Conservation (phyloP, 345 rosid species). For the Limnanthes douglasii region DNA sequence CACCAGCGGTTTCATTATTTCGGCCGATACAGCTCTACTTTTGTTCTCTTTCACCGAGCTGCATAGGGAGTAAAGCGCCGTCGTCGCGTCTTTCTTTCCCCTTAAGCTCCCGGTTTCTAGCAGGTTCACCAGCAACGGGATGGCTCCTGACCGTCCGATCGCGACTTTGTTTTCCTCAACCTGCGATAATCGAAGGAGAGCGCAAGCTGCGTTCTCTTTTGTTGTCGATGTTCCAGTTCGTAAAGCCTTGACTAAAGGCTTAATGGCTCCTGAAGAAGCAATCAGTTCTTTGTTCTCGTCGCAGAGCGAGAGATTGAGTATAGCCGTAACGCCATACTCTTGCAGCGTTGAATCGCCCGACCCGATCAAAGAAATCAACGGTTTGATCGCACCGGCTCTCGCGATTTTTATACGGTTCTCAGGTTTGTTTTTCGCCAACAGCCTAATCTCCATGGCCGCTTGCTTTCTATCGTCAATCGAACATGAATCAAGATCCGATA, state of each 20-base stretch:
- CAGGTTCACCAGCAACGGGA: constrained; percentile 28
- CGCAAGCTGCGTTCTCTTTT: constrained; percentile 26
- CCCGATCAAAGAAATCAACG: constrained; percentile 12
- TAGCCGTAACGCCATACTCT: constrained; percentile 16
- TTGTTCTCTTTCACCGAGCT: constrained; percentile 71
- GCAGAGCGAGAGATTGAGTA: constrained; percentile 19
- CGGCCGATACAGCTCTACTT: constrained; percentile 66
- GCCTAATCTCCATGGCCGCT: constrained; percentile 72
- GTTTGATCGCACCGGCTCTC: constrained; percentile 45
- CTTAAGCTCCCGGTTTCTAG: constrained; percentile 32
- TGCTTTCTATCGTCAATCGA: constrained; percentile 78
- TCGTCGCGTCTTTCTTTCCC: constrained; percentile 42
- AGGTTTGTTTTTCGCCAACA: constrained; percentile 57
- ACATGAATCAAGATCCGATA: constrained; percentile 48
- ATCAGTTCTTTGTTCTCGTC: constrained; percentile 20
- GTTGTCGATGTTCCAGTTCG: constrained; percentile 20
- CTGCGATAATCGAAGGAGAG: constrained; percentile 34
- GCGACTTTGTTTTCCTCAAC: constrained; percentile 36
- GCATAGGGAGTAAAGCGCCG: constrained; percentile 73
- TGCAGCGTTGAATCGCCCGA: constrained; percentile 13
- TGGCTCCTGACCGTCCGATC: constrained; percentile 42
- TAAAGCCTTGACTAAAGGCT: constrained; percentile 17
- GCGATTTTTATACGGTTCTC: constrained; percentile 65
- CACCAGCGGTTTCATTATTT: constrained; percentile 60
- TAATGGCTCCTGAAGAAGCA: constrained; percentile 18